Percentiles rank a stretch among this genome's conserved stretches.
Conservation (phyloP, 768 basidiomycete species). For the Trichaptum fuscoviolaceum region DNA sequence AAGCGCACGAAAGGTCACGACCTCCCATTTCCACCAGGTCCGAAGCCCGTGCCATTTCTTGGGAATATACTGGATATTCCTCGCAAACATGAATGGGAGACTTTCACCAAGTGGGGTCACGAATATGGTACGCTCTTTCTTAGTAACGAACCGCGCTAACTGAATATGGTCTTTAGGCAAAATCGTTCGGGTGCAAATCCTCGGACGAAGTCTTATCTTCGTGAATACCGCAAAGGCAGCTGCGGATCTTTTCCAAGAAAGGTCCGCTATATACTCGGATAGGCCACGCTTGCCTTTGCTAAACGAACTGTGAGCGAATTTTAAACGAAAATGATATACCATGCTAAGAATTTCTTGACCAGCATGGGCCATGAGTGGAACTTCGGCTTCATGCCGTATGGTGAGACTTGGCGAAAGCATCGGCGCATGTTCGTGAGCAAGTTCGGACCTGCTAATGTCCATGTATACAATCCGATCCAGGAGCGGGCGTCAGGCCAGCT, state of each 20-base stretch:
- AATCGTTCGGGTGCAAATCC: conserved; percentile 45
- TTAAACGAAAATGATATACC: conserved; percentile 10
- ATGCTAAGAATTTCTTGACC: conserved; percentile 20
- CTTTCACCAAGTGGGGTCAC: conserved; percentile 28
- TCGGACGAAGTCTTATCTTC: conserved; percentile 42
- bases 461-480: neutral
- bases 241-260: conserved; percentile 39
- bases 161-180: conserved; percentile 34
- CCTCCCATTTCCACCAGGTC: conserved; percentile 29
- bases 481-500: neutral
- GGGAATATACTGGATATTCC: conserved; percentile 29
- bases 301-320: conserved; percentile 18
- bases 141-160: neutral
- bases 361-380: conserved; percentile 30
- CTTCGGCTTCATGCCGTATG: conserved; percentile 32
- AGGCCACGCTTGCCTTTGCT: conserved; percentile 31
- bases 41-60: conserved; percentile 28
- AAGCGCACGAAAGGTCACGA: neutral
- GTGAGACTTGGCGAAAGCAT: conserved; percentile 30
- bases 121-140: conserved; percentile 17
- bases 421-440: neutral
- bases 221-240: conserved; percentile 35
- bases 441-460: neutral
- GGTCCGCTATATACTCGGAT: conserved; percentile 41
- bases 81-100: conserved; percentile 25